Percentiles rank a stretch among this genome's conserved stretches.
Conservation (phyloP, 1,284 basidiomycete species). For the Omphalotus olearius region DNA sequence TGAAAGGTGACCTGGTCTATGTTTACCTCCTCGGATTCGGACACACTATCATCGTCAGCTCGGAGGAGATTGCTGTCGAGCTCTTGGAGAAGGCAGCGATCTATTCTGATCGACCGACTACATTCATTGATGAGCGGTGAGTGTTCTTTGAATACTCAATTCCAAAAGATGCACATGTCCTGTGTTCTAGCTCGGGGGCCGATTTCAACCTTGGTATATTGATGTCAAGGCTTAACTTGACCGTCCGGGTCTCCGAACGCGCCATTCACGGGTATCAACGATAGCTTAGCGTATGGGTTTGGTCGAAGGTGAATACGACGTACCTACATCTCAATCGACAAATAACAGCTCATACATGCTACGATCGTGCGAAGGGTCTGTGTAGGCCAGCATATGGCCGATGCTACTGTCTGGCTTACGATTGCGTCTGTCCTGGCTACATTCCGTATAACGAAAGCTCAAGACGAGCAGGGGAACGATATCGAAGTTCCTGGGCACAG, state of each 20-base stretch:
- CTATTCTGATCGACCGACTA: slow-evolving; percentile 31
- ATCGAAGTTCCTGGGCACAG: background rate
- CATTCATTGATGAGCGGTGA: background rate
- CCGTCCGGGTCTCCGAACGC: background rate
- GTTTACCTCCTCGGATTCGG: no score
- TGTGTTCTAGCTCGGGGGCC: no score
- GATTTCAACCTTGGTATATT: no score
- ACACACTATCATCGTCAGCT: no score
- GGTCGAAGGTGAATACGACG: background rate
- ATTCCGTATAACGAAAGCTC: background rate
- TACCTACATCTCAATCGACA: background rate
- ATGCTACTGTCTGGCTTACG: background rate
- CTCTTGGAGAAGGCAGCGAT: slow-evolving; percentile 28
- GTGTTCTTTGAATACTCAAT: no score
- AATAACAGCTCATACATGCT: no score
- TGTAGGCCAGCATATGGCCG: background rate
- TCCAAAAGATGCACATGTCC: no score
- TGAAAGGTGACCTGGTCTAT: no score
- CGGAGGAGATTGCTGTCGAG: slow-evolving; percentile 22
- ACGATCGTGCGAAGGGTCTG: background rate
- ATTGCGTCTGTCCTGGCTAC: slow-evolving; percentile 2
- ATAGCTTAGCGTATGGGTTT: background rate
- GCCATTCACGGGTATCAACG: background rate
- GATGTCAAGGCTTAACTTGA: no score
- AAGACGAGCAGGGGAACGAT: slow-evolving; percentile 2